Evolutionary conservation across 768 basidiomycete genomes (phyloP).

Genomic region (Hydnomerulius pinastri): DNA sequence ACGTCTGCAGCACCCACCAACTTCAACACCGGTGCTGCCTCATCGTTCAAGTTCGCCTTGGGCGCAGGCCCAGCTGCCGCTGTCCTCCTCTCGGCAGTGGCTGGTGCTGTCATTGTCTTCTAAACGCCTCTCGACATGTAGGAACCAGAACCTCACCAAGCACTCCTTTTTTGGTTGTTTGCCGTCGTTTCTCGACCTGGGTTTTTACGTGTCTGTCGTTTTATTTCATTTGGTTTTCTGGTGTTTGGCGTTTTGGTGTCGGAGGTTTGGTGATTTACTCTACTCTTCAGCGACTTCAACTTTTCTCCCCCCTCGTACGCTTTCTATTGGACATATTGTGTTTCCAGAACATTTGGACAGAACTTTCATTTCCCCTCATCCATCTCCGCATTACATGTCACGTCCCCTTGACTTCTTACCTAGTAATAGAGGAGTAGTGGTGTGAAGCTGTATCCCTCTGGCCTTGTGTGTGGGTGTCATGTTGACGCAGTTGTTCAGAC

Average conservation of each 20-base stretch:
- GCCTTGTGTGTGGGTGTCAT: background rate
- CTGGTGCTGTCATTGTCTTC: conserved; percentile 50
- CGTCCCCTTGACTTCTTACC: background rate
- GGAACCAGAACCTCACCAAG: background rate
- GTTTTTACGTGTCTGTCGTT: background rate
- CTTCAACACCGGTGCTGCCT: conserved; percentile 28
- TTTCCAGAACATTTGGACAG: conserved; percentile 20
- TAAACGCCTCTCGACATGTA: conserved; percentile 28
- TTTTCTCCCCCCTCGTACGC: background rate
- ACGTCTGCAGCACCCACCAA: conserved; percentile 23
- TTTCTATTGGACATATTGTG: conserved; percentile 20
- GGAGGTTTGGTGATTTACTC: conserved; percentile 10
- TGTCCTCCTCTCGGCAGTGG: conserved; percentile 45
- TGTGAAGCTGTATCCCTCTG: background rate
- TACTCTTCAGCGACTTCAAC: conserved; percentile 12
- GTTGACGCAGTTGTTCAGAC: no score
- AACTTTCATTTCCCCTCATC: conserved; percentile 3
- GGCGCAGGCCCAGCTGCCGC: conserved; percentile 37
- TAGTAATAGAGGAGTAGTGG: background rate
- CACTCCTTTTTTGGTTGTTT: background rate
- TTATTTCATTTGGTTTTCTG: conserved; percentile 8
- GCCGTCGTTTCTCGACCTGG: conserved; percentile 1
- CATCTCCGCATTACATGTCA: conserved; percentile 3
- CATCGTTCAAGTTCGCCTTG: conserved; percentile 33
- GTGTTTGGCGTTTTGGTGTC: conserved; percentile 7